Percentiles rank a stretch among this genome's conserved stretches.
phyloP scores from a whole-genome alignment of 257 asterid genomes.

The Paraleonurus japonicus region DNA sequence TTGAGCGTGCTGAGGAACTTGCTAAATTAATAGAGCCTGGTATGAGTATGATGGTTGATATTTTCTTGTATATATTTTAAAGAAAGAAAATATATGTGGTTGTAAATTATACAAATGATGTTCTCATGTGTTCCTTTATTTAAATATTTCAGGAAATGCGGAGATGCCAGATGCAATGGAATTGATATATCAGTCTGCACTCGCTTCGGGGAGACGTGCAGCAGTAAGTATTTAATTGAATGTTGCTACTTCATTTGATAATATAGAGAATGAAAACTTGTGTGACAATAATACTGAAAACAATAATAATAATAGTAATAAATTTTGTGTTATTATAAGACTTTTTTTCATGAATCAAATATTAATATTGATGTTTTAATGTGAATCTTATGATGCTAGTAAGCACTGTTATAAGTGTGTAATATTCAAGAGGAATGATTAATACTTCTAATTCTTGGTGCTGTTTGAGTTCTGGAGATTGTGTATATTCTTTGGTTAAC shows the following conservation, averaged over 20 bases:
- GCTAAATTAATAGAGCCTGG: conserved; percentile 69
- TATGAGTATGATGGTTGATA: conserved; percentile 30
- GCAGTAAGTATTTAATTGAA: conserved; percentile 62
- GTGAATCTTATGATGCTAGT: too few relatives aligned
- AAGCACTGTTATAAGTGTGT: too few relatives aligned
- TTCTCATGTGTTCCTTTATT: conserved; percentile 8
- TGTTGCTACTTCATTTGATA: background rate
- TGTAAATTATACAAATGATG: background rate
- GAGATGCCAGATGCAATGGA: conserved; percentile 98
- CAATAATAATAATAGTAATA: too few relatives aligned
- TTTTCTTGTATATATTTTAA: conserved; percentile 1
- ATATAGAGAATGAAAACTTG: background rate
- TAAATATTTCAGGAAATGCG: conserved; percentile 50
- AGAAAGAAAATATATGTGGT: background rate
- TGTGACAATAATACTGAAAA: background rate
- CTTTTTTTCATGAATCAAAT: too few relatives aligned
- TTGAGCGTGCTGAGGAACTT: conserved; percentile 82
- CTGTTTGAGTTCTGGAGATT: too few relatives aligned
- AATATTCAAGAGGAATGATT: too few relatives aligned
- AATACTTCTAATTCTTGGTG: too few relatives aligned
- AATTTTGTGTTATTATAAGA: too few relatives aligned
- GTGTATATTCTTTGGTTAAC: too few relatives aligned
- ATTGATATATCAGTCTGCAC: conserved; percentile 74
- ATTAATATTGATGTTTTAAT: too few relatives aligned
- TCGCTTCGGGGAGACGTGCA: conserved; percentile 66